Evolutionary conservation across 1,284 basidiomycete species (phyloP), one percentile per base, ranked within the genome.

Genomic region (Albatrellus sp.): DNA sequence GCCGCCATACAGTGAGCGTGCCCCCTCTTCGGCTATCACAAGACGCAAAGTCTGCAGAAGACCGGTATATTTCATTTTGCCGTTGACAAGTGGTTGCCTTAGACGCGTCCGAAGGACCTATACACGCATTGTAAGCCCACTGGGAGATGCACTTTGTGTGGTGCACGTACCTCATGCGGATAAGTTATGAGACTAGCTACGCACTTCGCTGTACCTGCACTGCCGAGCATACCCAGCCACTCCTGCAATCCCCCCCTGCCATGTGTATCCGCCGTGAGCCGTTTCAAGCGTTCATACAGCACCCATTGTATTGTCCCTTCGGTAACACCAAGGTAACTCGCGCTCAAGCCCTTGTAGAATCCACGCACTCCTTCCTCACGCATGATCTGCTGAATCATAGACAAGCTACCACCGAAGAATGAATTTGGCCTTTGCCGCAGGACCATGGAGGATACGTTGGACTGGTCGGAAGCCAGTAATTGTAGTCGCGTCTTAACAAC

Each of bases 251-350:
- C 72, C 11, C 80, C 75, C 47, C 67, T 65, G 0, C 73, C 72
- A 48, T 82, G 69, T 28, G 72, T 68, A 1, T 63, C 63, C 19
- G 67, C 64, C 8, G 74, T 73, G 12, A 86, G 55, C 52, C 65
- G 71, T 62, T 93, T 91, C 47, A 92, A 61, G 31, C 76, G 71
- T 59, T 98, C 96, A 61, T 99, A 98, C 10, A 99, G 67, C 16
- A 89, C 87, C 96, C 96, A 99, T 59, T 98, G 94, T 46, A 98
- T 98, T 16, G 93, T 93, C 3, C 87, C 87, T 62, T 99, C 96
- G 13, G 91, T 89, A 6, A 98, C 94, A 29, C 96, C 96, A 13
- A 99, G 72, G 62, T 97, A 93, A 54, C 86, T 91, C 41, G 96
- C 96, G 51, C 84, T 90, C 39, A 99, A 66, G 2, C 96, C 96